Evolutionary conservation across 352 stramenopile species (phyloP), one percentile per base, ranked within the genome.

Genomic region (Pythium scleroteichum): DNA sequence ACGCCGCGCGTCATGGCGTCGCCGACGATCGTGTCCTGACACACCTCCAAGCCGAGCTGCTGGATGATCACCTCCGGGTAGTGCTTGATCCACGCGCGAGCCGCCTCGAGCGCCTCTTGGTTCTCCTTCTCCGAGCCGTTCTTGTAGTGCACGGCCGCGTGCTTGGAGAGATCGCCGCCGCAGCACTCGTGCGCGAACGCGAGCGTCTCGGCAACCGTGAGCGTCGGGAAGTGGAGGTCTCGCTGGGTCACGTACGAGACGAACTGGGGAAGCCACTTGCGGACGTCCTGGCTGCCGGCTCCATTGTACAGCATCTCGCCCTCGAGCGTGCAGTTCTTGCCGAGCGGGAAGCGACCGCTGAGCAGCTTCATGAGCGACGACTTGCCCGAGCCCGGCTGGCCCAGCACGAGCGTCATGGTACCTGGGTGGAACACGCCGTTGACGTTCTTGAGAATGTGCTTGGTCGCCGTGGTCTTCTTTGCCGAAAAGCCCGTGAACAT

Each of bases 1-100:
- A 80, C 66, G 44, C 72, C 71, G 23, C 72, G 59, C 14, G 51
- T 39, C n/a, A 80, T 64, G 9, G 45, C 55, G 47, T 81, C 56
- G 5, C n/a, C n/a, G n/a, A n/a, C n/a, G n/a, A n/a, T n/a, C n/a
- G n/a, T n/a, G n/a, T n/a, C n/a, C n/a, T n/a, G 71, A 27, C 57
- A 64, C 27, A 56, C 48, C 9, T 57, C 58, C 17, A 80, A 47
- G 32, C 72, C 64, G 4, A 75, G 23, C 32, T 68, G 65, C 33
- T 63, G 32, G 13, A 58, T 64, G 5, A 75, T 73, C 22, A 79
- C 55, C 52, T 82, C 67, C 8, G 65, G 64, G 44, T 61, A 64
- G 26, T 64, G 38, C 22, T 51, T 33, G 19, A 46, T 46, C 38
- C 66, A 17, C 12, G 59, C 45, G 3, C 27, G 4, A 8, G 60